Percentiles rank a stretch among this genome's conserved stretches.
phyloP scores from a whole-genome alignment of 345 rosid genomes.

The Gossypium mustelinum region DNA sequence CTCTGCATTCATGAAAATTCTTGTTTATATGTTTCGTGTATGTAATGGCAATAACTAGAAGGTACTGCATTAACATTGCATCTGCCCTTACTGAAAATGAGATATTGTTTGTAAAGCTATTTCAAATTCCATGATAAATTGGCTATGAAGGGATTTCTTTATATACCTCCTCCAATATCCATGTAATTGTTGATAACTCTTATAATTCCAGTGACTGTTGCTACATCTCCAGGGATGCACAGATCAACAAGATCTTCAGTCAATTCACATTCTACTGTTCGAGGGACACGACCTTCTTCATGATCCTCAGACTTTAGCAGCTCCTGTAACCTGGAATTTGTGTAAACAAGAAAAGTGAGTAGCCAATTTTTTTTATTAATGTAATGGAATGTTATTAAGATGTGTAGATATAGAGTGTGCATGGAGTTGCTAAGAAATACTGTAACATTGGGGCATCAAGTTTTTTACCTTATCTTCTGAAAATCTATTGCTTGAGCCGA shows the following conservation, averaged over 20 bases:
- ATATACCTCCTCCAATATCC: conserved; percentile 96
- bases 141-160: not conserved
- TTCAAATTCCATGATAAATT: not conserved
- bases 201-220: conserved; percentile 90
- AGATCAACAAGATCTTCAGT: conserved; percentile 83
- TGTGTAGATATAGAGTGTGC: not conserved
- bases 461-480: conserved; percentile 81
- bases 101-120: not conserved
- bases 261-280: conserved; percentile 95
- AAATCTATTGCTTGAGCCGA: conserved; percentile 75
- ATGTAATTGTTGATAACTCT: conserved; percentile 78
- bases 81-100: not conserved
- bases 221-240: conserved; percentile 98
- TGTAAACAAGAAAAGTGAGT: conserved; percentile 10
- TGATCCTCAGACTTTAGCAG: conserved; percentile 70
- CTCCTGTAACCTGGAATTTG: conserved; percentile 66
- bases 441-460: not conserved
- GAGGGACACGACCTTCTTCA: conserved; percentile 97
- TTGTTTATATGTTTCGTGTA: not conserved
- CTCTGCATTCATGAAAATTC: not conserved
- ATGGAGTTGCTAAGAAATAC: not conserved
- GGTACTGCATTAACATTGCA: not conserved
- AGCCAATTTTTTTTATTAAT: not conserved
- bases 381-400: not conserved
- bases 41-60: not conserved